A percentile compares a stretch with the other conserved stretches of the same genome.
Evolutionary conservation across 2,329 filamentous ascomycete genomes (phyloP).

Genomic region (Cladophialophora psammophila): DNA sequence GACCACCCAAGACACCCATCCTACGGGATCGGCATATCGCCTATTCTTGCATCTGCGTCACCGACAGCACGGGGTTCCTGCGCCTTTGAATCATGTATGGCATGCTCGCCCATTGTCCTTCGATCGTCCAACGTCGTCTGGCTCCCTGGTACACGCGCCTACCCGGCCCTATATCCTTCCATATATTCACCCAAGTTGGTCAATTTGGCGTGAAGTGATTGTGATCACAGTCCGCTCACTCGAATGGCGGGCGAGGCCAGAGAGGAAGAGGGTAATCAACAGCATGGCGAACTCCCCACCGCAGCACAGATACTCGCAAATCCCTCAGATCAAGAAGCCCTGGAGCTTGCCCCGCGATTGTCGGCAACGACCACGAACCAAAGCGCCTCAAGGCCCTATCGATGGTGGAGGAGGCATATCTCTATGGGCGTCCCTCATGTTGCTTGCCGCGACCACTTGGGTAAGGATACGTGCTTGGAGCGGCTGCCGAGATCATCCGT

Average conservation of each 20-base stretch:
- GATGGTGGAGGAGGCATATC: constrained; percentile 35
- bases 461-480: constrained; percentile 22
- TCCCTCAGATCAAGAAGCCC: constrained; percentile 35
- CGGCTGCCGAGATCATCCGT: not conserved
- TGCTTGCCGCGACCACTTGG: constrained; percentile 38
- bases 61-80: not conserved
- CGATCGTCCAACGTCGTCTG: not conserved
- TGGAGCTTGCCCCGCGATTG: constrained; percentile 29
- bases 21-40: constrained; percentile 7
- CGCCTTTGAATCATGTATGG: not conserved
- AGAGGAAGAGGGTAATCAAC: constrained; percentile 10
- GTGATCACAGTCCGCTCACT: not conserved
- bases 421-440: constrained; percentile 35
- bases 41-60: not conserved
- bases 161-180: not conserved
- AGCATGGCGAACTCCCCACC: constrained; percentile 9
- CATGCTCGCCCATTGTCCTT: not conserved
- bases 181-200: not conserved
- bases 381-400: constrained; percentile 14
- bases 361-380: constrained; percentile 20
- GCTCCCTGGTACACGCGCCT: not conserved
- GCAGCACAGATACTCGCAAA: constrained; percentile 23
- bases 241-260: not conserved
- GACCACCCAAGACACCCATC: not conserved
- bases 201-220: not conserved